Conservation (phyloP, 2,329 filamentous ascomycete species). For the Colletotrichum viniferum region DNA sequence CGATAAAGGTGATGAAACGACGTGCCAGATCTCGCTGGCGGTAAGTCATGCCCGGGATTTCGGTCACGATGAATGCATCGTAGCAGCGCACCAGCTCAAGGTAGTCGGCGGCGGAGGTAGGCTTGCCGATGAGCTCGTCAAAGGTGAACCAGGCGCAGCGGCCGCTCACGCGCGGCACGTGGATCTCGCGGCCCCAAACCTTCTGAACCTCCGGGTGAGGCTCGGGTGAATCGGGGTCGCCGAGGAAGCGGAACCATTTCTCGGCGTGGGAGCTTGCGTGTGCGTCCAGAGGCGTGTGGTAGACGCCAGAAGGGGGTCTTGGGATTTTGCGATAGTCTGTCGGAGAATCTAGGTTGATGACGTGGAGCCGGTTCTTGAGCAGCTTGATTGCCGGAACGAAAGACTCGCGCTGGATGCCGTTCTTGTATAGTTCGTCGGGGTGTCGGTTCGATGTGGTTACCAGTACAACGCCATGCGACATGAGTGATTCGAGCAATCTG, state of each 20-base stretch:
- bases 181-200: conserved; percentile 92
- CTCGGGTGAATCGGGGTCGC: conserved; percentile 76
- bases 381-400: conserved; percentile 96
- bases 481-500: conserved; percentile 83
- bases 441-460: conserved; percentile 98
- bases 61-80: conserved; percentile 89
- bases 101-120: conserved; percentile 93
- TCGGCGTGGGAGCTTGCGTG: conserved; percentile 82
- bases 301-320: conserved; percentile 89
- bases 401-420: conserved; percentile 93
- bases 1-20: conserved; percentile 96
- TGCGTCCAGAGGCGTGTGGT: conserved; percentile 84
- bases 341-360: conserved; percentile 92
- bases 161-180: conserved; percentile 86
- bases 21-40: conserved; percentile 85
- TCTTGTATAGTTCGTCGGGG: conserved; percentile 95
- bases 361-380: conserved; percentile 80
- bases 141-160: conserved; percentile 91
- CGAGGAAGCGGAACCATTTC: conserved; percentile 95
- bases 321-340: conserved; percentile 99
- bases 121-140: conserved; percentile 84
- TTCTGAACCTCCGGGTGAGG: conserved; percentile 80
- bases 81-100: conserved; percentile 90
- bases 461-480: conserved; percentile 96
- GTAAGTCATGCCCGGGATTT: conserved; percentile 90